Conservation (phyloP, 768 basidiomycete species). For the Collybia mongolica region DNA sequence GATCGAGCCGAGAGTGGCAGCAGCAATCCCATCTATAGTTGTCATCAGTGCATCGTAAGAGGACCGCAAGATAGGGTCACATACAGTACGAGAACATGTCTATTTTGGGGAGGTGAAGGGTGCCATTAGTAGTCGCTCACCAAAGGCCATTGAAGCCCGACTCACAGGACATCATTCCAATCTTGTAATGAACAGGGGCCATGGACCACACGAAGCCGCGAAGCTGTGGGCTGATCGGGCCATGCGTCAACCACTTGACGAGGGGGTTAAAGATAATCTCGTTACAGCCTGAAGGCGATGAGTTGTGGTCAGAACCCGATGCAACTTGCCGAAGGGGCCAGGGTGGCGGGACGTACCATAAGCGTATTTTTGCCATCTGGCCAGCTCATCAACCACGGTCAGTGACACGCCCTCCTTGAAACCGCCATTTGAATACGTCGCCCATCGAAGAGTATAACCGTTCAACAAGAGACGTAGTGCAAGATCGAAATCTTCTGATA, state of each 20-base stretch:
- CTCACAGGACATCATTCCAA: conserved; percentile 73
- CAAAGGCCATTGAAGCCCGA: conserved; percentile 6
- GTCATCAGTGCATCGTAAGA: conserved; percentile 7
- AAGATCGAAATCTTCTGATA: conserved; percentile 82
- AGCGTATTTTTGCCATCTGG: conserved; percentile 83
- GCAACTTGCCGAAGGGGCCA: too few relatives aligned
- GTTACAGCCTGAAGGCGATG: conserved; percentile 43
- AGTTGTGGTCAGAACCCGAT: too few relatives aligned
- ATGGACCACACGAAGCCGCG: conserved; percentile 72
- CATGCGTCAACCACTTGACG: conserved; percentile 69
- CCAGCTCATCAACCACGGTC: conserved; percentile 85
- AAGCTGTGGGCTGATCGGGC: conserved; percentile 78
- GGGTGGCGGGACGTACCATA: conserved; percentile 34
- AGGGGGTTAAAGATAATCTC: conserved; percentile 87
- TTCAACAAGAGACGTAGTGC: conserved; percentile 66
- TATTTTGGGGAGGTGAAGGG: conserved; percentile 9
- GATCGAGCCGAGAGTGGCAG: conserved; percentile 60
- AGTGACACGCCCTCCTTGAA: conserved; percentile 91
- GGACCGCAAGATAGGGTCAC: conserved; percentile 16
- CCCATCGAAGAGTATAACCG: conserved; percentile 78
- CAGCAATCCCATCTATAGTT: conserved; percentile 59
- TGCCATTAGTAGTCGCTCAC: not conserved
- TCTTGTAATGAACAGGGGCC: conserved; percentile 80
- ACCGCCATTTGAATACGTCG: conserved; percentile 78
- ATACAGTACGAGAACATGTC: conserved; percentile 50